Base-by-base conservation (phyloP, 768 basidiomycete species). In the Megacollybia marginata region DNA sequence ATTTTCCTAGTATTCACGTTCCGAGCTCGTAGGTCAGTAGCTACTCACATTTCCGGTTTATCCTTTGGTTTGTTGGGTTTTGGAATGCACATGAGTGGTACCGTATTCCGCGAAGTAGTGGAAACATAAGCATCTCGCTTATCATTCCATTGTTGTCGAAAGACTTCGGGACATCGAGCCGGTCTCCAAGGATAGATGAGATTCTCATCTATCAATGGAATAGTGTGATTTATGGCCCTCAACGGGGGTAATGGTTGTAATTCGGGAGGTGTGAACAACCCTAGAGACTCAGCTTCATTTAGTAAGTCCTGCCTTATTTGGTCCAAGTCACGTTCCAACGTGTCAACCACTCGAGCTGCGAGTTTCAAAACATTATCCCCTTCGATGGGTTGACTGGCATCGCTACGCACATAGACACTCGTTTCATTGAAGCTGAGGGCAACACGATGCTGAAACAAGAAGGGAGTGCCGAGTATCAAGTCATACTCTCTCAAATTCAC, bases 401-500 rank as follows among this genome's bases (percentile, higher is more conserved):
- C 34, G 6, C 57, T 61, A 2, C 67, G 61, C 12, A 68, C 54
- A 0, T 64, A 48, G 0, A 68, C 54, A 2, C 49, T 46, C 1
- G 61, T 33, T 1, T 54, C 62, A 48, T 64, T 66, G 1, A 63
- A 52, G 1, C 66, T 65, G 2, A 66, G 12, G 0, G 48, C 23
- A 0, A 63, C 55, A 15, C 61, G 49, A 50, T 70, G 59, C 28
- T 69, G 66, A 20, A 47, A 68, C n/a, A 73, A 28, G 44, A 65
- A 74, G 0, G 67, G 71, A 0, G 69, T 71, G 0, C 73, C 68
- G 0, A 75, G 54, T 4, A 74, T 69, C 0, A 70, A 0, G 43
- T 77, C 68, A 48, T 78, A 74, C 8, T 51, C 62, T 0, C 61
- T 59, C 0, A 76, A 2, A 48, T 76, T 75, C 0, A 62, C 62